Evolutionary conservation across 805 yeast species (phyloP), one percentile per base, ranked within the genome.

Genomic region (Lipomyces anomalus): DNA sequence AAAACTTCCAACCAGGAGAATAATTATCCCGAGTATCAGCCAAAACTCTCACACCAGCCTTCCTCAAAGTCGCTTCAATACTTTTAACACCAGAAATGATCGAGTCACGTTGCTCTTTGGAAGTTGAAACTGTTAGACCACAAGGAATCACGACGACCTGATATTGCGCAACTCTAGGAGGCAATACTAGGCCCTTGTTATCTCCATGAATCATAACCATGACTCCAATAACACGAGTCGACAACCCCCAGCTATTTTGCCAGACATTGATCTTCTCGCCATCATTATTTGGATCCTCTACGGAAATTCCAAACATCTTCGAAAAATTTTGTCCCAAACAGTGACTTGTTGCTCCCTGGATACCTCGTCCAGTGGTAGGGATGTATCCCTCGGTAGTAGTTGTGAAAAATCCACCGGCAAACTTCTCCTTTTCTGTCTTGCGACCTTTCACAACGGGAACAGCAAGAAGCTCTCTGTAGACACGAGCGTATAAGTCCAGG

Each of bases 241-340:
- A 89, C 59, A 92, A 73, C 71, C 99, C 99, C 99, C 99, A 92
- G 9, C 97, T 89, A 75, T 94, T 92, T 73, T 92, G 99, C 79
- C 81, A 87, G 28, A 92, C 96, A 59, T 72, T 79, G 41, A 89
- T 72, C 71, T 87, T 84, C 62, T 92, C 94, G 42, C 95, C 95
- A 49, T 83, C 84, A 37, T 43, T 42, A 24, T 45, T 40, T 57
- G 99, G 99, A 67, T 87, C 85, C 71, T 92, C 98, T 42, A 94
- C 98, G 33, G 83, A 71, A 57, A 92, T 87, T 71, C 86, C 83
- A 72, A 92, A 92, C 99, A 92, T 92, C 73, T 89, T 90, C 57
- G 97, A 89, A 74, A 92, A 92, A 77, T 92, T 92, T 69, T 87
- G 94, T 58, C 99, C 99, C 66, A 92, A 74, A 66, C 89, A 92